Conservation (phyloP, 2,329 filamentous ascomycete species). For the Pseudogymnoascus sp. region DNA sequence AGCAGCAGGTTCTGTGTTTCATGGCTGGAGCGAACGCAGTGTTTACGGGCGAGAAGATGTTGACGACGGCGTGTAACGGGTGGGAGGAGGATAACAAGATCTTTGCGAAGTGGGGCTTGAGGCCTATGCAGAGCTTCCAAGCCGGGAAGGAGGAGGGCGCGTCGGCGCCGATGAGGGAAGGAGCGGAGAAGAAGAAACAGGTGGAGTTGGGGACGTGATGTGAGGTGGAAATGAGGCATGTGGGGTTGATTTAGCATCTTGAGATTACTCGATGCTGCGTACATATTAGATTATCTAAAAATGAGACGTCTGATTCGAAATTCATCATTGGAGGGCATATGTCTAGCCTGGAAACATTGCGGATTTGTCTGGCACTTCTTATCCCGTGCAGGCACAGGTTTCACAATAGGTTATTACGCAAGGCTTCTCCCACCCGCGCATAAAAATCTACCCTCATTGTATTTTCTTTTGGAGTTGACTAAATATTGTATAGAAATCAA, state of each 20-base stretch:
- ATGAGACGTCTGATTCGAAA: neutral
- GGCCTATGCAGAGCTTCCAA: conserved; percentile 56
- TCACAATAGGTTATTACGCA: neutral
- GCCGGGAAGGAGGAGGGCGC: conserved; percentile 22
- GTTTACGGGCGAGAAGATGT: conserved; percentile 92
- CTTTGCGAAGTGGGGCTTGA: conserved; percentile 75
- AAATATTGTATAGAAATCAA: neutral
- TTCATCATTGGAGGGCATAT: neutral
- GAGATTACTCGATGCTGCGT: neutral
- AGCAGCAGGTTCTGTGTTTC: conserved; percentile 84
- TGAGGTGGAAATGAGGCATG: neutral
- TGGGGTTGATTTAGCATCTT: neutral
- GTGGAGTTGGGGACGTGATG: neutral
- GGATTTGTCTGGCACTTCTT: neutral
- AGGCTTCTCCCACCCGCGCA: neutral
- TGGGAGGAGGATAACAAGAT: conserved; percentile 83
- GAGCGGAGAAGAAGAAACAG: conserved; percentile 8
- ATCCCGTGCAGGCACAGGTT: neutral
- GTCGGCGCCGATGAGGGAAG: conserved; percentile 14
- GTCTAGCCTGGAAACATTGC: neutral
- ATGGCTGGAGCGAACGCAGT: conserved; percentile 90
- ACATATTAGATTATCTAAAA: neutral
- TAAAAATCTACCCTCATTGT: neutral
- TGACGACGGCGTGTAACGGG: conserved; percentile 84
- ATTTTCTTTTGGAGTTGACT: neutral